These are phyloP conservation scores for Calocybe cyanea DNA, from an alignment of 768 basidiomycete species.

Conservation along the genomic window DNA sequence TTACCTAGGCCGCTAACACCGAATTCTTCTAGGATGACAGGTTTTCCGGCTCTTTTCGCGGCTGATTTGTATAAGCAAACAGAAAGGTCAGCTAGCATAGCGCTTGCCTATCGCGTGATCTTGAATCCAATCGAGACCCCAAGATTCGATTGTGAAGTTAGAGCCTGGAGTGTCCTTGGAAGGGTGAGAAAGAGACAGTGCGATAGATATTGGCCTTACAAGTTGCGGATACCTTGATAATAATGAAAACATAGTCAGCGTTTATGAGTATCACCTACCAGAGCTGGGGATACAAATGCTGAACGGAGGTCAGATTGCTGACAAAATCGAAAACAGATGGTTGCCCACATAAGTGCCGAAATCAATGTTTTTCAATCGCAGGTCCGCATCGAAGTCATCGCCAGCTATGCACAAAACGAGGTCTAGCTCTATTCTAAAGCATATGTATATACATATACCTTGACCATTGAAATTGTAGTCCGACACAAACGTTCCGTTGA, in stretches of 20 bases:
- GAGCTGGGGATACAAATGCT: constrained; percentile 42
- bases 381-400: constrained; percentile 50
- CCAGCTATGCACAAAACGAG: constrained; percentile 32
- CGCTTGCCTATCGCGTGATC: constrained; percentile 43
- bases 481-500: constrained; percentile 37
- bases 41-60: constrained; percentile 51
- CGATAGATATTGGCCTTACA: constrained; percentile 19
- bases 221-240: constrained; percentile 32
- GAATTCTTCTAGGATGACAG: constrained; percentile 63
- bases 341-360: constrained; percentile 50
- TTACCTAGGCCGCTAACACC: constrained; percentile 43
- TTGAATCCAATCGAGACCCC: constrained; percentile 58
- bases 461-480: constrained; percentile 59
- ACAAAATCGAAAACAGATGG: background rate
- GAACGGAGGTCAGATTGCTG: constrained; percentile 10
- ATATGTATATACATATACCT: constrained; percentile 30
- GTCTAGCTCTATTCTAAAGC: too few relatives aligned
- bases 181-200: background rate
- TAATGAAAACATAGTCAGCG: background rate
- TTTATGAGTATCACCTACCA: constrained; percentile 26
- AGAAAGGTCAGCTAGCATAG: background rate
- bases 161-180: constrained; percentile 42
- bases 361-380: constrained; percentile 48
- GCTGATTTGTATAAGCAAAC: constrained; percentile 26
- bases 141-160: constrained; percentile 44